Percentiles rank a stretch among this genome's conserved stretches.
Conservation (phyloP, 148 eudicot species). For the Amaranthus cruentus region DNA sequence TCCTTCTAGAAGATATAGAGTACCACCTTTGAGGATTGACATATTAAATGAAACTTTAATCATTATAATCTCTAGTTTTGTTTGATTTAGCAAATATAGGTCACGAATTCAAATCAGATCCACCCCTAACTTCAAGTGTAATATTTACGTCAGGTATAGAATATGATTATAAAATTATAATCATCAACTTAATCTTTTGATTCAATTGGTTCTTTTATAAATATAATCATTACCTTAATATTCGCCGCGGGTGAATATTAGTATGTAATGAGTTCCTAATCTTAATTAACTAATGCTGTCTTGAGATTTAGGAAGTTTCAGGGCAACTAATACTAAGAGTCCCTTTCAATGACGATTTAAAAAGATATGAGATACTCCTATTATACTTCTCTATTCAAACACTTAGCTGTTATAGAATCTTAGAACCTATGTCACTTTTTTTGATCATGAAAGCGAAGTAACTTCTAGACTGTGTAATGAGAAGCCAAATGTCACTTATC, state of each 20-base stretch:
- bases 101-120: too few relatives aligned
- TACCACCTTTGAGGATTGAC: not conserved
- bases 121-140: too few relatives aligned
- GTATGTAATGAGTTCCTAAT: not conserved
- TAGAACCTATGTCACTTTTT: conserved; percentile 15
- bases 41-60: not conserved
- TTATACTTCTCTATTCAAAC: conserved; percentile 1
- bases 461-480: conserved; percentile 6
- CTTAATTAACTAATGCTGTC: conserved; percentile 5
- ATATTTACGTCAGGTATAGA: too few relatives aligned
- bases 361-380: conserved; percentile 6
- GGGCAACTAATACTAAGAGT: conserved; percentile 15
- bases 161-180: too few relatives aligned
- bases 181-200: too few relatives aligned
- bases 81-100: too few relatives aligned
- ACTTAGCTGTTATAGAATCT: conserved; percentile 35
- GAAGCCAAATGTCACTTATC: conserved; percentile 24
- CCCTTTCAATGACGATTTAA: conserved; percentile 20
- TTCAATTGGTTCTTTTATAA: too few relatives aligned
- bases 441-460: conserved; percentile 2
- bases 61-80: too few relatives aligned
- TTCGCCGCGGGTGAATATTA: too few relatives aligned
- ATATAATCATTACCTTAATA: too few relatives aligned
- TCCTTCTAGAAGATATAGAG: conserved; percentile 2
- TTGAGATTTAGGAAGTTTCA: conserved; percentile 23